Percentiles rank a stretch among this genome's conserved stretches.
Evolutionary conservation across 129 eudicot species (phyloP).

Genomic region (Rutidosis leptorrhynchoides): DNA sequence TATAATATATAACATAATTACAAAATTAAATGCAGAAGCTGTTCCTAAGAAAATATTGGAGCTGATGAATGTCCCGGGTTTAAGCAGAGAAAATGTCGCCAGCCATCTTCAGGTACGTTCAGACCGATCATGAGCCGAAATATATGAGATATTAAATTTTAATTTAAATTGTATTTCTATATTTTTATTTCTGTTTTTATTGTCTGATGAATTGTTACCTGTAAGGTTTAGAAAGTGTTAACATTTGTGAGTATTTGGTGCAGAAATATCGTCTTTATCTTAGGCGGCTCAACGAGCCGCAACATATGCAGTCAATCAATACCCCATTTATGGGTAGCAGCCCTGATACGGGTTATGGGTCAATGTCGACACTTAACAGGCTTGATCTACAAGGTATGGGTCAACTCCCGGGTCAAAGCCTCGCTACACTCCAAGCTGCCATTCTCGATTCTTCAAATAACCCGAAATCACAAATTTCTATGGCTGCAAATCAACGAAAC

Average conservation of each 20-base stretch:
- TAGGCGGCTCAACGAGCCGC: conserved; percentile 73
- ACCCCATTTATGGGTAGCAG: conserved; percentile 63
- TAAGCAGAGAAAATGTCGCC: conserved; percentile 90
- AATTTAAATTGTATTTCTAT: background rate
- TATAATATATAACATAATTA: no score
- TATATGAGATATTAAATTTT: background rate
- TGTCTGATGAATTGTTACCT: background rate
- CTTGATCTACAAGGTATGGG: conserved; percentile 67
- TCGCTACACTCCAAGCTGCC: conserved; percentile 65
- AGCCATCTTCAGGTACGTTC: conserved; percentile 97
- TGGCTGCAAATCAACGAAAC: conserved; percentile 70
- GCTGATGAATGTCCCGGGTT: conserved; percentile 94
- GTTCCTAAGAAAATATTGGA: conserved; percentile 95
- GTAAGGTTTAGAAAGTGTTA: conserved; percentile 17
- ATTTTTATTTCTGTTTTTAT: no score
- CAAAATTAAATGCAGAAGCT: conserved; percentile 67
- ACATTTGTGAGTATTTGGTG: conserved; percentile 31
- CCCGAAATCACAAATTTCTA: conserved; percentile 43
- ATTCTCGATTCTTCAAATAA: conserved; percentile 38
- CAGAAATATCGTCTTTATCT: conserved; percentile 98
- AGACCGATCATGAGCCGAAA: no score
- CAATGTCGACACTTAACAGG: conserved; percentile 55
- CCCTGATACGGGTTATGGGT: conserved; percentile 47
- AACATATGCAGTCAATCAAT: conserved; percentile 55
- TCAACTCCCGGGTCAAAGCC: conserved; percentile 70